phyloP scores from a whole-genome alignment of 2,329 filamentous ascomycete genomes.

The Penicillium sp. region DNA sequence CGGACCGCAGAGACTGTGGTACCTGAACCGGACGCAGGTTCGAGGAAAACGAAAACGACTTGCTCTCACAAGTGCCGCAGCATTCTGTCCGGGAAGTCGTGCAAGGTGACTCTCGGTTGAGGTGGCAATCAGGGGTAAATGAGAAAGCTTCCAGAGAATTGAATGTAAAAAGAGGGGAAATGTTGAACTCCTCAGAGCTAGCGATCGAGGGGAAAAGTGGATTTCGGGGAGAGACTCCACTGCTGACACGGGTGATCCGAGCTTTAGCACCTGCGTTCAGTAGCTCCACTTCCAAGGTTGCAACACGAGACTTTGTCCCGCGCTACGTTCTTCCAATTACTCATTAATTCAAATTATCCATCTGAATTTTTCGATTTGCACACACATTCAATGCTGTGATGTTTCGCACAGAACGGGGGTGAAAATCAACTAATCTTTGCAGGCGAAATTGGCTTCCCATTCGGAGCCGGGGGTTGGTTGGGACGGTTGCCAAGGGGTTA shows the following conservation, averaged over 20 bases:
- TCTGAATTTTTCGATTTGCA: background rate
- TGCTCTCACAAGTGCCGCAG: slow-evolving; percentile 21
- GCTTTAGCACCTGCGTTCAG: background rate
- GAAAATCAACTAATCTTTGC: background rate
- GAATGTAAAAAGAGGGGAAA: background rate
- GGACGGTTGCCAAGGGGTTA: background rate
- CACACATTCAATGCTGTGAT: background rate
- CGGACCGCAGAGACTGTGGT: slow-evolving; percentile 13
- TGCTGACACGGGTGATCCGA: slow-evolving; percentile 5
- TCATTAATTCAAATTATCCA: no score
- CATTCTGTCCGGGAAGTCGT: slow-evolving; percentile 8
- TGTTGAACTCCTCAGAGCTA: background rate
- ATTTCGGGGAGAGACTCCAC: background rate
- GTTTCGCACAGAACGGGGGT: background rate
- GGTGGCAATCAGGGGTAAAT: slow-evolving; percentile 9
- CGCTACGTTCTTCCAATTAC: background rate
- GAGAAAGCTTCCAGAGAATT: background rate
- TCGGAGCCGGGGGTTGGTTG: background rate
- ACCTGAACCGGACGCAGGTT: slow-evolving; percentile 22
- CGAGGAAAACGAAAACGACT: slow-evolving; percentile 19
- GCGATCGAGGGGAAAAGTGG: slow-evolving; percentile 4
- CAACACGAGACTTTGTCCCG: no score
- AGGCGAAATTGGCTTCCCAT: background rate
- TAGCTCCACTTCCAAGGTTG: background rate
- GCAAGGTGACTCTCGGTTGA: slow-evolving; percentile 9